Evolutionary conservation across 2,329 filamentous ascomycete species (phyloP).

Genomic region (Zymoseptoria passerinii): DNA sequence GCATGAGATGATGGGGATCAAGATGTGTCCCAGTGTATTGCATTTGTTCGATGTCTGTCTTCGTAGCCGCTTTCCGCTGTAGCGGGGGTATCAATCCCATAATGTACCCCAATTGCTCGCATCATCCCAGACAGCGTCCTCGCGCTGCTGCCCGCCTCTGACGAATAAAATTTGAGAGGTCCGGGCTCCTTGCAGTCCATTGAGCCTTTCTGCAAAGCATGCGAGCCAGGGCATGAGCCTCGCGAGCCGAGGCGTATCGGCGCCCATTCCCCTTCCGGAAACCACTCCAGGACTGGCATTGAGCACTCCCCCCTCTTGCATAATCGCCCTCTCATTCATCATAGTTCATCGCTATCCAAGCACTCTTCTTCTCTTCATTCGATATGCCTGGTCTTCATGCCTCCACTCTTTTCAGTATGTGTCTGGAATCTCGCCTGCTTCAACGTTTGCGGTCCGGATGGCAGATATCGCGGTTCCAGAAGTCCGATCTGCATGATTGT

Average conservation of each 20-base stretch:
- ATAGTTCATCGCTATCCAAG: neutral
- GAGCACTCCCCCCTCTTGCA: no score
- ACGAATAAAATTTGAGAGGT: no score
- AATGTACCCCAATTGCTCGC: no score
- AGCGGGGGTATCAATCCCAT: no score
- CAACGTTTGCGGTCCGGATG: conserved; percentile 26
- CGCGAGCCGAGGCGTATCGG: neutral
- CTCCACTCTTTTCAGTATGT: conserved; percentile 14
- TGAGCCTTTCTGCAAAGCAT: neutral
- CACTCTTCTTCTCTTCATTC: neutral
- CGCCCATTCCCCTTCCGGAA: no score
- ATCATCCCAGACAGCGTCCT: no score
- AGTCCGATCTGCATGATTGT: conserved; percentile 32
- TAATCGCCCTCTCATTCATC: neutral
- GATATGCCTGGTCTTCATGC: neutral
- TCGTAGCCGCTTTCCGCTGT: no score
- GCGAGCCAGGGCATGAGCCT: neutral
- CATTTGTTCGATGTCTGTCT: no score
- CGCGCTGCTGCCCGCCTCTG: no score
- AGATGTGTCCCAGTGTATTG: no score
- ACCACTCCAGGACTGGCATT: neutral
- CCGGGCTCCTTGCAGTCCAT: neutral
- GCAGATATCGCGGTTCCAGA: conserved; percentile 33
- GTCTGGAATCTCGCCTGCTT: conserved; percentile 26
- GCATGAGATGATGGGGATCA: no score